phyloP scores from a whole-genome alignment of 768 basidiomycete genomes.

The Kwoniella dendrophila region DNA sequence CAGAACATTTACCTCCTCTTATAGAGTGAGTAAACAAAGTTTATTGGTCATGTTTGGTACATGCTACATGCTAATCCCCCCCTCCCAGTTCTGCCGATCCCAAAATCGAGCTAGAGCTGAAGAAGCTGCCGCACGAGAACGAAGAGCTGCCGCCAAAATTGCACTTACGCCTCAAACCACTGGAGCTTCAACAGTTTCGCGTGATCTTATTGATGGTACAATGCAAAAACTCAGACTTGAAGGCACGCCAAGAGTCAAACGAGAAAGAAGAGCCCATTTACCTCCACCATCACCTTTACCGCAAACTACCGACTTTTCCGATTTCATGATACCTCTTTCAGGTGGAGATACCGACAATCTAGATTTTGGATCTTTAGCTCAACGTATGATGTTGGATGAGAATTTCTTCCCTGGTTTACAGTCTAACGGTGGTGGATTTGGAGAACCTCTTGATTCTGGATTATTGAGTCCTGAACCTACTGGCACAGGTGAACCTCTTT shows the following conservation, averaged over 20 bases:
- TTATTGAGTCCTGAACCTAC: conserved; percentile 20
- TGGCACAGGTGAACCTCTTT: background rate
- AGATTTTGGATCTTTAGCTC: conserved; percentile 45
- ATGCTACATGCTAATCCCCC: conserved; percentile 3
- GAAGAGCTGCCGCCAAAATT: conserved; percentile 63
- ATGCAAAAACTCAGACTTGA: conserved; percentile 51
- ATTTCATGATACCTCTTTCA: conserved; percentile 38
- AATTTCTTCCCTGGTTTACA: conserved; percentile 21
- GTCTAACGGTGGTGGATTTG: conserved; percentile 5
- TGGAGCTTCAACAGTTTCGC: conserved; percentile 35
- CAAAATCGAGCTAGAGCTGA: conserved; percentile 77
- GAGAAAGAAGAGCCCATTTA: conserved; percentile 43
- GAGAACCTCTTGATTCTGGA: background rate
- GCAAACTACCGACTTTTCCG: conserved; percentile 37
- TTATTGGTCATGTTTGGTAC: background rate
- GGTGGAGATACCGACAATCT: conserved; percentile 24
- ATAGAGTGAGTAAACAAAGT: conserved; percentile 57
- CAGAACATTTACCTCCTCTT: conserved; percentile 94
- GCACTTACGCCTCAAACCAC: conserved; percentile 53
- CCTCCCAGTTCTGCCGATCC: conserved; percentile 74
- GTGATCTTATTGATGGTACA: conserved; percentile 50
- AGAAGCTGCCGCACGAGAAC: conserved; percentile 69
- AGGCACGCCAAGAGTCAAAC: conserved; percentile 53
- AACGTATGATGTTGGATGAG: conserved; percentile 37
- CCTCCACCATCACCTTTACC: conserved; percentile 44